Percentiles rank a stretch among this genome's conserved stretches.
Conservation (phyloP, 2,329 filamentous ascomycete species). For the Clonostachys rhizophaga region DNA sequence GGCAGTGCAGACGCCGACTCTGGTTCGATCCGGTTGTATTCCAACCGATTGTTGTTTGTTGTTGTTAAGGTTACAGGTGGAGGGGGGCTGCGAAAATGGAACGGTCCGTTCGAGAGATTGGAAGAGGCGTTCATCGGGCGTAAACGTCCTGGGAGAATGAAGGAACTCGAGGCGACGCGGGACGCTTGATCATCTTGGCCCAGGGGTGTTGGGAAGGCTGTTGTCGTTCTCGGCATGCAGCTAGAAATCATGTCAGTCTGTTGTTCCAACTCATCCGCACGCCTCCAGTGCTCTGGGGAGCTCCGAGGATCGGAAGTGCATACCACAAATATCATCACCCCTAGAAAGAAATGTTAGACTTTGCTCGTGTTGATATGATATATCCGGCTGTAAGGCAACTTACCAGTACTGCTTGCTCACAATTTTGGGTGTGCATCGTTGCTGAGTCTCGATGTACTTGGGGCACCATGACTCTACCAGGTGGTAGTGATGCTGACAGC, state of each 20-base stretch:
- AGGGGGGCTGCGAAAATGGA: too few species aligned
- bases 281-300: too few species aligned
- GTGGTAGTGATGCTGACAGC: conserved; percentile 46
- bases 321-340: conserved; percentile 40
- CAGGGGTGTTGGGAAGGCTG: conserved; percentile 30
- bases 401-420: conserved; percentile 41
- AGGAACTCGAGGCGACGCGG: conserved; percentile 15
- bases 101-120: too few species aligned
- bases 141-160: too few species aligned
- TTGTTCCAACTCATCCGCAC: neutral
- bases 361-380: neutral
- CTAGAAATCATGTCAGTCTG: conserved; percentile 9
- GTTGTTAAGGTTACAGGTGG: too few species aligned
- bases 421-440: conserved; percentile 33
- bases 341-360: conserved; percentile 11
- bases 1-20: too few species aligned
- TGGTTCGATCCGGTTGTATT: too few species aligned
- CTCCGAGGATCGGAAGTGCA: conserved; percentile 10
- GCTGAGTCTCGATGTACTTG: conserved; percentile 37
- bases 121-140: too few species aligned
- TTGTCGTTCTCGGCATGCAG: conserved; percentile 31
- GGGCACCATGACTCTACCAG: conserved; percentile 39
- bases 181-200: conserved; percentile 28
- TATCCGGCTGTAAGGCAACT: conserved; percentile 7
- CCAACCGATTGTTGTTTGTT: too few species aligned